Evolutionary conservation across 2,329 filamentous ascomycete genomes (phyloP), one percentile per base, ranked within the genome.

Genomic region (Phyllosticta citriasiana): DNA sequence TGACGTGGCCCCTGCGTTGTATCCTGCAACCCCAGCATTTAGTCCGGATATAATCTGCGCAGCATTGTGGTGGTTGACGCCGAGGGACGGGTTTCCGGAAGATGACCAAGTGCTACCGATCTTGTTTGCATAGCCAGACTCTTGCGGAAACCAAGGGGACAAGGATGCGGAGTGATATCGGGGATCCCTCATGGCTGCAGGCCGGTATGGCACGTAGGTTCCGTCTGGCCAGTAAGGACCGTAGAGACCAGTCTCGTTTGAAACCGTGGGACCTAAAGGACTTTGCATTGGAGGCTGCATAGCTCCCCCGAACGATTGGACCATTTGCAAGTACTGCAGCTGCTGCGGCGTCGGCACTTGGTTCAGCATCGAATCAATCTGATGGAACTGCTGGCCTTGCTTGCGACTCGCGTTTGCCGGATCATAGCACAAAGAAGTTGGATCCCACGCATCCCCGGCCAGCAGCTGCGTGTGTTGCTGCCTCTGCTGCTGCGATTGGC

Each of bases 341-440:
- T 70, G 69, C 40, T 67, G 67, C 55, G 86, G 82, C 14, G 86
- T 75, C 5, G 82, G 75, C 62, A 79, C 79, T 69, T 86, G 84
- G 61, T 84, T 80, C 60, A 86, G 74, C 70, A 85, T 77, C 4
- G 84, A 86, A 68, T 87, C 84, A 65, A 85, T 79, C 58, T 82
- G 81, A 3, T 79, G 78, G 9, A 76, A 70, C 58, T 75, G 72
- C 60, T 78, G 71, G 12, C 73, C 74, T 53, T 72, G 70, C 53
- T 77, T 74, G 73, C 74, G 78, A 26, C 53, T 55, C 57, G 57
- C 27, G 52, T 60, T 60, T 60, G 59, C 26, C 35, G 54, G 33
- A 30, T 62, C 61, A 47, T 57, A 60, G 25, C 25, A 30, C 52
- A 56, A 57, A 27, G 59, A 35, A 27, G 35, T 57, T 19, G 50